phyloP scores from a whole-genome alignment of 1,284 basidiomycete species.

The Bondarzewia mesenterica region DNA sequence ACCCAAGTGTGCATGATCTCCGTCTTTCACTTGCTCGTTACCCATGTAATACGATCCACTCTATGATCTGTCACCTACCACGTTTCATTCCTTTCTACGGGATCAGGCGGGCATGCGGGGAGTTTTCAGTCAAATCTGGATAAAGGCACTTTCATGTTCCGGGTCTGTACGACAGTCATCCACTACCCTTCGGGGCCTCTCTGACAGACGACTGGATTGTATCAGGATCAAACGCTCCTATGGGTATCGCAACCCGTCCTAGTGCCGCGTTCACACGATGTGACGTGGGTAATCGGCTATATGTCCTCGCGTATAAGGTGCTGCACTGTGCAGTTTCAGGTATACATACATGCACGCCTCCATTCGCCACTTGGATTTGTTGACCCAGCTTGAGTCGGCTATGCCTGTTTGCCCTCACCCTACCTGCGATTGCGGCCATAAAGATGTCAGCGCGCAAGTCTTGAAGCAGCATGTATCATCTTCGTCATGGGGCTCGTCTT shows the following conservation, averaged over 20 bases:
- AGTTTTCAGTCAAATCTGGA: too few relatives aligned
- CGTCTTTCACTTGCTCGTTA: neutral
- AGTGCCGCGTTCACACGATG: neutral
- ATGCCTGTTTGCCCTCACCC: conserved; percentile 14
- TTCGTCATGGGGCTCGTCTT: conserved; percentile 10
- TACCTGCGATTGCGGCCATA: conserved; percentile 12
- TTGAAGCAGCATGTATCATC: conserved; percentile 9
- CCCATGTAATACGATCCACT: too few relatives aligned
- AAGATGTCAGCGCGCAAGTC: conserved; percentile 1
- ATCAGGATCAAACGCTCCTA: too few relatives aligned
- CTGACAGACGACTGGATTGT: neutral
- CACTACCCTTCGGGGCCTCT: too few relatives aligned
- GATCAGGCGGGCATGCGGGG: neutral
- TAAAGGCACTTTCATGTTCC: too few relatives aligned
- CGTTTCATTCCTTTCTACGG: neutral
- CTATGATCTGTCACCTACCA: neutral
- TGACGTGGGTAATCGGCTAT: neutral
- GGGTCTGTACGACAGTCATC: too few relatives aligned
- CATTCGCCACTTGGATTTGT: neutral
- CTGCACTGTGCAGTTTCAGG: neutral
- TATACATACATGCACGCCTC: neutral
- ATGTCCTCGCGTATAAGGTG: neutral
- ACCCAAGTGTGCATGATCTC: too few relatives aligned
- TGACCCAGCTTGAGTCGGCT: neutral
- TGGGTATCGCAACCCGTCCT: neutral